Percentiles rank a stretch among this genome's conserved stretches.
phyloP scores from a whole-genome alignment of 495 filamentous ascomycete genomes.

The Immersiella caudata region DNA sequence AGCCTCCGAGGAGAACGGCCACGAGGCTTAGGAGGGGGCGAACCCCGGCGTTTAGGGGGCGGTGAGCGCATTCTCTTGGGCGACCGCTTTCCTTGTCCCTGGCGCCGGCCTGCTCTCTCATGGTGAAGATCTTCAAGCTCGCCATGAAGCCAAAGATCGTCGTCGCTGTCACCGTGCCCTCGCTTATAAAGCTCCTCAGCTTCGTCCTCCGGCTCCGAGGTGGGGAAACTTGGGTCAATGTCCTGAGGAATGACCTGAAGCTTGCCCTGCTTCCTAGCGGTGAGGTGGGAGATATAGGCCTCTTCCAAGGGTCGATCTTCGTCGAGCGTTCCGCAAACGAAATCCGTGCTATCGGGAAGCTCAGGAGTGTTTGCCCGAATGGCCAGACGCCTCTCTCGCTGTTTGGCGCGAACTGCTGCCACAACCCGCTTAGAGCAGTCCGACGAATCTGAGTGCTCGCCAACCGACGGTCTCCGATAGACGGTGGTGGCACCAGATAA shows the following conservation, averaged over 20 bases:
- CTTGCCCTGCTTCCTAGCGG: conserved; percentile 77
- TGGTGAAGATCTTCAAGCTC: conserved; percentile 59
- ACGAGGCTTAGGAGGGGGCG: conserved; percentile 52
- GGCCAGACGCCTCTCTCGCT: conserved; percentile 39
- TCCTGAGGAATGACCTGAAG: conserved; percentile 83
- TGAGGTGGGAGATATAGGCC: conserved; percentile 83
- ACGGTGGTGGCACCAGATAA: conserved; percentile 43
- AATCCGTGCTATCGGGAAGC: conserved; percentile 94
- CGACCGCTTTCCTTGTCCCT: conserved; percentile 39
- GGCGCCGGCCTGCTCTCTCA: conserved; percentile 43
- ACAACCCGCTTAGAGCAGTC: conserved; percentile 30
- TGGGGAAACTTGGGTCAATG: conserved; percentile 95
- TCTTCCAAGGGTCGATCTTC: conserved; percentile 94
- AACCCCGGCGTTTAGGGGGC: conserved; percentile 48
- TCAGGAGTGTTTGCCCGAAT: conserved; percentile 78
- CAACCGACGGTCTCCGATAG: conserved; percentile 43
- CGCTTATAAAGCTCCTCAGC: conserved; percentile 61
- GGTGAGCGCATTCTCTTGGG: conserved; percentile 52
- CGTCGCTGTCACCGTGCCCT: conserved; percentile 57
- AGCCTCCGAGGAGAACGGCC: conserved; percentile 67
- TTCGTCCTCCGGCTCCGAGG: conserved; percentile 86
- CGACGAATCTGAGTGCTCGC: conserved; percentile 48
- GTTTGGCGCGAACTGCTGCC: conserved; percentile 31
- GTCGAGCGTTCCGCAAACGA: conserved; percentile 95
- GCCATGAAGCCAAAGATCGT: conserved; percentile 59